These are phyloP conservation scores for Diversispora eburnea DNA, from an alignment of 192 early-diverging fungal genomes.

Conservation along the genomic window DNA sequence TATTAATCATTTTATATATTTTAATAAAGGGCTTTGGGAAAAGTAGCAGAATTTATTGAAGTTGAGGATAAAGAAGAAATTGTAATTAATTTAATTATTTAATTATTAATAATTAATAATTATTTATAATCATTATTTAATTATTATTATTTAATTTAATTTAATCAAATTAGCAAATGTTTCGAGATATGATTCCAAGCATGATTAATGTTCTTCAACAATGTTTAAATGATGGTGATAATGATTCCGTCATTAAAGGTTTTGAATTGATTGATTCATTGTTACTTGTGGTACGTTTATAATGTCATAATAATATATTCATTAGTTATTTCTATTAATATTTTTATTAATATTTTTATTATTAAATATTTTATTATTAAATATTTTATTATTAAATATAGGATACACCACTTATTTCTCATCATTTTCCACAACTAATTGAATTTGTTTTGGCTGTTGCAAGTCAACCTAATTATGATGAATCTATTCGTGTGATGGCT, in stretches of 20 bases:
- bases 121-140: neutral
- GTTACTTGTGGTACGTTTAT: slow-evolving; percentile 53
- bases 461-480: slow-evolving; percentile 64
- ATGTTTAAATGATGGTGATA: slow-evolving; percentile 68
- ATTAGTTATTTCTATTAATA: too few species aligned
- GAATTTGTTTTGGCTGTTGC: slow-evolving; percentile 76
- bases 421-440: slow-evolving; percentile 75
- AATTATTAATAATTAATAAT: neutral
- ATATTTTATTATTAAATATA: slow-evolving; percentile 14
- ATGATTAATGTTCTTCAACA: slow-evolving; percentile 86
- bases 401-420: slow-evolving; percentile 76
- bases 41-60: slow-evolving; percentile 80
- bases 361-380: too few species aligned
- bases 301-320: slow-evolving; percentile 9
- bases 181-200: slow-evolving; percentile 68
- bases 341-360: neutral
- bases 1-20: neutral
- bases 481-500: slow-evolving; percentile 70
- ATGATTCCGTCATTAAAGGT: slow-evolving; percentile 70
- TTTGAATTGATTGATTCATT: slow-evolving; percentile 88
- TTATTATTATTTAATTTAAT: too few species aligned
- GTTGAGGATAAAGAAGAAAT: slow-evolving; percentile 64
- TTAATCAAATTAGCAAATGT: slow-evolving; percentile 60
- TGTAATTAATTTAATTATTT: slow-evolving; percentile 34
- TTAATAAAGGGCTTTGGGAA: slow-evolving; percentile 58